These are phyloP conservation scores for Penicillium turbatum DNA, from an alignment of 495 filamentous ascomycete genomes.

Conservation along the genomic window DNA sequence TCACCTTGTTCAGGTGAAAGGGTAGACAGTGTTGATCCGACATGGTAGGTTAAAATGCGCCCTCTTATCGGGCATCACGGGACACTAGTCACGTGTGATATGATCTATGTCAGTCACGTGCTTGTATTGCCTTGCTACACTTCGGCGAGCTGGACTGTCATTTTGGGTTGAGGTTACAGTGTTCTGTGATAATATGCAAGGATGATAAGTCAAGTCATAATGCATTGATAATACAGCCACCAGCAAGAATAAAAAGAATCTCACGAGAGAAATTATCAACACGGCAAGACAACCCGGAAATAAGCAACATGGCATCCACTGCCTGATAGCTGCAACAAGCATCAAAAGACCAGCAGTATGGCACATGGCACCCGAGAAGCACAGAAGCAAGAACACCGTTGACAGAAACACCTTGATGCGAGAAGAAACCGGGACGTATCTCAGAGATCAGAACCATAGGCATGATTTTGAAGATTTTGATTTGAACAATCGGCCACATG, in stretches of 20 bases:
- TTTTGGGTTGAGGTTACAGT: background rate
- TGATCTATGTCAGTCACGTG: constrained; percentile 14
- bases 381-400: constrained; percentile 26
- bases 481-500: background rate
- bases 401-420: constrained; percentile 8
- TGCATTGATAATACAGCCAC: constrained; percentile 21
- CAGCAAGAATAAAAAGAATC: constrained; percentile 5
- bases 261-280: constrained; percentile 17
- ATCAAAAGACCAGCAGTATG: background rate
- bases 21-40: background rate
- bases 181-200: no score
- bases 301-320: constrained; percentile 13
- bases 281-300: constrained; percentile 6
- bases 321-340: constrained; percentile 1
- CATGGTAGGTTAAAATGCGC: background rate
- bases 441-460: constrained; percentile 3
- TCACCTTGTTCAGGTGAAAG: background rate
- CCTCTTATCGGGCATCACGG: constrained; percentile 4
- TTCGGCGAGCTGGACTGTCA: background rate
- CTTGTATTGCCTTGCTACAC: background rate
- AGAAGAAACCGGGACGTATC: constrained; percentile 4
- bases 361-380: background rate
- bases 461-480: background rate
- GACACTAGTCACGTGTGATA: background rate
- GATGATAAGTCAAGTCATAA: constrained; percentile 12